These are phyloP conservation scores for Diatrype stigma DNA, from an alignment of 2,329 filamentous ascomycete genomes.

Conservation along the genomic window DNA sequence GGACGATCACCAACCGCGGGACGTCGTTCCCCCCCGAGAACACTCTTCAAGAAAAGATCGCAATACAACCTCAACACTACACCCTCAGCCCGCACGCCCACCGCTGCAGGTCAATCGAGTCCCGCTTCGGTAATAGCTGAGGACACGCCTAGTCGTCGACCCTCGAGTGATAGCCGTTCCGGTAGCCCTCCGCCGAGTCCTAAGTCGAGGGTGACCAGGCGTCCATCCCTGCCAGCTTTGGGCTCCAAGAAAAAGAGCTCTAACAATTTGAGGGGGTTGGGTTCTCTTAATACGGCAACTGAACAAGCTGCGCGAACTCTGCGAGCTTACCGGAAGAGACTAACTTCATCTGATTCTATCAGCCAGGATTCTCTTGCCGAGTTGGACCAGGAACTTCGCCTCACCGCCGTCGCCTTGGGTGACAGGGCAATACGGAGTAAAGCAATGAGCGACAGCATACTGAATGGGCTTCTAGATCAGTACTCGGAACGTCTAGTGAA, in stretches of 20 bases:
- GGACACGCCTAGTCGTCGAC: slow-evolving; percentile 44
- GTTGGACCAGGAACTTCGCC: slow-evolving; percentile 59
- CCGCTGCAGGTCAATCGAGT: slow-evolving; percentile 34
- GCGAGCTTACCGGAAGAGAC: slow-evolving; percentile 59
- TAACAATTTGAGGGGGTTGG: slow-evolving; percentile 46
- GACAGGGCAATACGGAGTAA: slow-evolving; percentile 52
- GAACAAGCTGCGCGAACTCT: slow-evolving; percentile 61
- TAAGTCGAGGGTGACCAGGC: slow-evolving; percentile 41
- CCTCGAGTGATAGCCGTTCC: slow-evolving; percentile 39
- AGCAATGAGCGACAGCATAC: slow-evolving; percentile 52
- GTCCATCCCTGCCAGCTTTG: slow-evolving; percentile 52
- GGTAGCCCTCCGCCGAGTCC: slow-evolving; percentile 49
- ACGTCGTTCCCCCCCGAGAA: slow-evolving; percentile 52
- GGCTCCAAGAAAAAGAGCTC: slow-evolving; percentile 48
- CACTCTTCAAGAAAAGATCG: slow-evolving; percentile 52
- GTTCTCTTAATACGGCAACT: slow-evolving; percentile 57
- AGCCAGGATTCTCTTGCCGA: slow-evolving; percentile 56
- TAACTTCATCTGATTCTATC: slow-evolving; percentile 53
- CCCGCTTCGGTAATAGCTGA: slow-evolving; percentile 39
- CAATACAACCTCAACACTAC: slow-evolving; percentile 39
- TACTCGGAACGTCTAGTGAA: slow-evolving; percentile 69
- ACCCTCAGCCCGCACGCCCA: slow-evolving; percentile 35
- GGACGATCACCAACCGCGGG: slow-evolving; percentile 33
- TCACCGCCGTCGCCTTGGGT: slow-evolving; percentile 58
- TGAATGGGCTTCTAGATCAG: slow-evolving; percentile 66